Conservation (phyloP, 148 eudicot genomes). For the Dysphania ambrosioides region DNA sequence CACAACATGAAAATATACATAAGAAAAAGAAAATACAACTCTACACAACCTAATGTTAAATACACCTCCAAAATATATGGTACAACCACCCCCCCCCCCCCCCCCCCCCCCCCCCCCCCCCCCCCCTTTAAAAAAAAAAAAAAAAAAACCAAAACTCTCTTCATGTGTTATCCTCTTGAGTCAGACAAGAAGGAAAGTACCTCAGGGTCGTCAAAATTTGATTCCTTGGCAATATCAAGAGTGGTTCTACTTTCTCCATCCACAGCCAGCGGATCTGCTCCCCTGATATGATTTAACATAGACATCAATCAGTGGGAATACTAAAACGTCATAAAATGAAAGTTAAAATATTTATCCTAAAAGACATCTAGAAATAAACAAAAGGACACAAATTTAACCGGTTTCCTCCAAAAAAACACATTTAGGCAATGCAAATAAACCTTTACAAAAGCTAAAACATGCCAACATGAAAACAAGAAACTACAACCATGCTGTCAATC, state of each 20-base stretch:
- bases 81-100: slow-evolving; percentile 6
- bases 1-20: slow-evolving; percentile 27
- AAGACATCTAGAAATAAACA: background rate
- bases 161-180: slow-evolving; percentile 31
- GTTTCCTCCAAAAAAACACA: background rate
- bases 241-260: slow-evolving; percentile 61
- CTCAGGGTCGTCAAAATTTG: slow-evolving; percentile 64
- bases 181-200: slow-evolving; percentile 60
- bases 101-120: background rate
- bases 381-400: background rate
- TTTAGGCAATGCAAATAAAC: background rate
- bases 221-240: slow-evolving; percentile 59
- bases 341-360: background rate
- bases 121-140: too few species aligned
- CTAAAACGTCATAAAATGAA: background rate
- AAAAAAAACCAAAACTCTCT: background rate
- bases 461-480: background rate
- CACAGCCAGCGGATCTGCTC: slow-evolving; percentile 66
- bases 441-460: background rate
- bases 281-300: slow-evolving; percentile 47
- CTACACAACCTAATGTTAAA: slow-evolving; percentile 30
- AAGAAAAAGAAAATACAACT: slow-evolving; percentile 6
- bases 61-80: slow-evolving; percentile 20
- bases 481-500: background rate
- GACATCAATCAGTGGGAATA: background rate